A percentile compares a stretch with the other conserved stretches of the same genome.
Conservation (phyloP, 345 rosid species). For the Adansonia digitata region DNA sequence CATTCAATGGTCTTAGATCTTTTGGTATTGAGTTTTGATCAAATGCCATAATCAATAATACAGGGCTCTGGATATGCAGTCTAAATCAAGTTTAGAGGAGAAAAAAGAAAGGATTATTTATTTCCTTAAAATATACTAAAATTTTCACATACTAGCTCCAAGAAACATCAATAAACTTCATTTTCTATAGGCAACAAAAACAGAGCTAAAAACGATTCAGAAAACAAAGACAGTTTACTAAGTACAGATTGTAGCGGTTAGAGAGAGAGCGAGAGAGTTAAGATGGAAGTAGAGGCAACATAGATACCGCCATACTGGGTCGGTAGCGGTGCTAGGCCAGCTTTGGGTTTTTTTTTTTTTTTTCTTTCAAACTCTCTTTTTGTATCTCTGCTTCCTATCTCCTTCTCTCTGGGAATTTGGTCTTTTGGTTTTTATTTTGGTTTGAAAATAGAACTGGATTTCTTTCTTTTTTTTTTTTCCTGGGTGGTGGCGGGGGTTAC, state of each 20-base stretch:
- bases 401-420: not conserved
- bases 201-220: not conserved
- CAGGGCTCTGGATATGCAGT: slow-evolving; percentile 4
- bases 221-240: not conserved
- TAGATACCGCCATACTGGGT: slow-evolving; percentile 7
- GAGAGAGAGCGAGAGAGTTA: not conserved
- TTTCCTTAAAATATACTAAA: not conserved
- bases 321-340: slow-evolving; percentile 16
- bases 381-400: not conserved
- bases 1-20: slow-evolving; percentile 45
- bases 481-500: not conserved
- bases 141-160: not conserved
- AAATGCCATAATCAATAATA: slow-evolving; percentile 42
- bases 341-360: not conserved
- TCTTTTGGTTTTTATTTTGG: not conserved
- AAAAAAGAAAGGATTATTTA: slow-evolving; percentile 19
- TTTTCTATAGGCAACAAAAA: not conserved
- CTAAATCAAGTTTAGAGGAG: too few species aligned
- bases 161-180: not conserved
- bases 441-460: not conserved
- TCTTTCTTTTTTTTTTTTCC: not conserved
- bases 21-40: slow-evolving; percentile 47
- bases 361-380: not conserved
- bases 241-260: slow-evolving; percentile 17
- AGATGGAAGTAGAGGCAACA: not conserved